Conservation (phyloP, 1,284 basidiomycete genomes). For the Sutorius eximius region DNA sequence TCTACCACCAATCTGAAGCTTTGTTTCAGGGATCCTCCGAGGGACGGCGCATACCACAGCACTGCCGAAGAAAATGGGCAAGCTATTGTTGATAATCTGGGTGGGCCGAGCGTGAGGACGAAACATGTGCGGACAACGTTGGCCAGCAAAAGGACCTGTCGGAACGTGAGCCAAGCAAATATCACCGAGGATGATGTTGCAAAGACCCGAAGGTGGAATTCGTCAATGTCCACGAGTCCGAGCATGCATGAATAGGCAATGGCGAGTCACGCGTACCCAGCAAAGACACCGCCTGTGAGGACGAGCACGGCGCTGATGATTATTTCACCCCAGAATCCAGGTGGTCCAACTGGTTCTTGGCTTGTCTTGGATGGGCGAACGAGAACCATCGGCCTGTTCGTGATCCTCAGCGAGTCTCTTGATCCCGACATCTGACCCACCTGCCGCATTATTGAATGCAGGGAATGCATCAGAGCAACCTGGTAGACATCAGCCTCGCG, state of each 20-base stretch:
- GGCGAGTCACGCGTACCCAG: slow-evolving; percentile 53
- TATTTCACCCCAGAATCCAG: slow-evolving; percentile 70
- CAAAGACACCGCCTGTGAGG: slow-evolving; percentile 80
- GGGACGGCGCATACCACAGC: slow-evolving; percentile 56
- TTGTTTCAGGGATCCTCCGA: neutral
- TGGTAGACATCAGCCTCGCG: too few relatives aligned
- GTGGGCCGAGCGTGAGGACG: slow-evolving; percentile 40
- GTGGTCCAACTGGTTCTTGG: slow-evolving; percentile 39
- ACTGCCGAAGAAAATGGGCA: slow-evolving; percentile 92
- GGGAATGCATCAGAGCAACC: too few relatives aligned
- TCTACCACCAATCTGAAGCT: slow-evolving; percentile 74
- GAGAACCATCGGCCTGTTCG: too few relatives aligned
- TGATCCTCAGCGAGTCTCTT: too few relatives aligned
- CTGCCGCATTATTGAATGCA: too few relatives aligned
- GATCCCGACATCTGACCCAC: too few relatives aligned
- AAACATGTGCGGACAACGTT: slow-evolving; percentile 69
- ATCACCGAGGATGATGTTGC: slow-evolving; percentile 50
- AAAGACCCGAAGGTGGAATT: slow-evolving; percentile 87
- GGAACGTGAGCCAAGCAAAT: neutral
- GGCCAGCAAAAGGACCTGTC: slow-evolving; percentile 73
- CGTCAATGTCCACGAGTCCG: slow-evolving; percentile 93
- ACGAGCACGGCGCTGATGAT: slow-evolving; percentile 66
- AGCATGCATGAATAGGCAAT: slow-evolving; percentile 49
- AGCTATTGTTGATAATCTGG: slow-evolving; percentile 86
- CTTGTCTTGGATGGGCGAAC: neutral